These are phyloP conservation scores for Calocybe gangraenosa DNA, from an alignment of 768 basidiomycete species.

Conservation along the genomic window DNA sequence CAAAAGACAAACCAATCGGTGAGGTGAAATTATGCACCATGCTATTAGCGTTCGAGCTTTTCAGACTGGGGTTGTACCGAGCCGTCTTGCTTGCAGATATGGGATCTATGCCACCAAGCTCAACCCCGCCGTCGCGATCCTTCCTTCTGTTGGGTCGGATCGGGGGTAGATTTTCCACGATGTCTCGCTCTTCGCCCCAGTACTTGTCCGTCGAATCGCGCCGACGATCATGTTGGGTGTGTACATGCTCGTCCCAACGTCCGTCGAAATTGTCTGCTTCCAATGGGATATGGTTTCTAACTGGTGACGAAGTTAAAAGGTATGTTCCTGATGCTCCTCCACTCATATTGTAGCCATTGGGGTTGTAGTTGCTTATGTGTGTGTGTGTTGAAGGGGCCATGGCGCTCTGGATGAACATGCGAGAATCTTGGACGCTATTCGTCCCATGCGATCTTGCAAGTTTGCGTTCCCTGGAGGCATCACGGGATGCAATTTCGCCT, in stretches of 20 bases:
- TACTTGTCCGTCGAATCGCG: conserved; percentile 17
- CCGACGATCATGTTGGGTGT: neutral
- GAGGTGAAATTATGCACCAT: conserved; percentile 65
- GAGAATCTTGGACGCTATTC: conserved; percentile 19
- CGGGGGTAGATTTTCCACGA: conserved; percentile 23
- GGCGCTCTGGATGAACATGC: conserved; percentile 15
- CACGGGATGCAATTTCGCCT: conserved; percentile 53
- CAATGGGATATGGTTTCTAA: conserved; percentile 22
- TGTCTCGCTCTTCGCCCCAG: conserved; percentile 25
- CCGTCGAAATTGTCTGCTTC: conserved; percentile 18
- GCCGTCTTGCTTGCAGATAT: too few species aligned
- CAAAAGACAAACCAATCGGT: conserved; percentile 51
- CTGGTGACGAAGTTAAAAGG: conserved; percentile 31
- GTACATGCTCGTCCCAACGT: conserved; percentile 8
- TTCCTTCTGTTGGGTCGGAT: conserved; percentile 40
- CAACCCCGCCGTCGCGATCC: conserved; percentile 29
- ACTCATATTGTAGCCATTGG: conserved; percentile 9
- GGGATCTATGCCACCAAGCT: conserved; percentile 32
- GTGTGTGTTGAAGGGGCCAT: conserved; percentile 16
- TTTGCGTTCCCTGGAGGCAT: conserved; percentile 39
- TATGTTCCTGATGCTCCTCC: conserved; percentile 20
- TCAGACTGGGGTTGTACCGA: too few species aligned
- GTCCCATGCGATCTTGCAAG: conserved; percentile 26
- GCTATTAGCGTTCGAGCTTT: conserved; percentile 36
- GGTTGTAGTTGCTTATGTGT: neutral